Percentiles rank a stretch among this genome's conserved stretches.
Conservation (phyloP, 352 stramenopile genomes). For the Hyaloperonospora arabidopsidis region DNA sequence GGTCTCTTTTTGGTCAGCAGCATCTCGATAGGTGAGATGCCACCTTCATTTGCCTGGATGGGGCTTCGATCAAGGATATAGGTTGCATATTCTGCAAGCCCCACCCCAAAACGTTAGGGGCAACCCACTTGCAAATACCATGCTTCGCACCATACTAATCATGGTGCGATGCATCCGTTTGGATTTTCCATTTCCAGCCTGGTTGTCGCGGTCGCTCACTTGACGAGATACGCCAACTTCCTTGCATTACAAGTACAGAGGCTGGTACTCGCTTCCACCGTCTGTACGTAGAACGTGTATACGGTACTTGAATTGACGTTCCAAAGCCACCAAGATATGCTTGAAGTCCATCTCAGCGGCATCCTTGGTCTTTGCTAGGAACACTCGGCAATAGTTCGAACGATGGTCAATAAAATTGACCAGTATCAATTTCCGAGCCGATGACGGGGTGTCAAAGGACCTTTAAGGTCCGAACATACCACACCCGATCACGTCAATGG, state of each 20-base stretch:
- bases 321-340: not conserved
- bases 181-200: not conserved
- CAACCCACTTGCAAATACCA: no score
- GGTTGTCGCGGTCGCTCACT: not conserved
- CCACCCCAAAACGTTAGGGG: no score
- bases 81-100: no score
- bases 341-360: not conserved
- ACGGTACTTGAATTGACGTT: not conserved
- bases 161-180: not conserved
- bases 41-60: no score
- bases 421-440: not conserved
- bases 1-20: no score
- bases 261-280: not conserved
- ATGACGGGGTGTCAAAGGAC: not conserved
- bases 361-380: not conserved
- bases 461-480: not conserved
- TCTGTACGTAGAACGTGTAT: not conserved
- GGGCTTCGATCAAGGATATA: no score
- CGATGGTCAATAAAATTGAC: not conserved
- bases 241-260: not conserved
- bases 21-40: no score
- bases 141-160: constrained; percentile 10
- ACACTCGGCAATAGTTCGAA: not conserved
- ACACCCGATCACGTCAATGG: not conserved
- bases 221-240: not conserved